A percentile compares a stretch with the other conserved stretches of the same genome.
phyloP scores from a whole-genome alignment of 768 basidiomycete genomes.

The Trametes sanguinea region DNA sequence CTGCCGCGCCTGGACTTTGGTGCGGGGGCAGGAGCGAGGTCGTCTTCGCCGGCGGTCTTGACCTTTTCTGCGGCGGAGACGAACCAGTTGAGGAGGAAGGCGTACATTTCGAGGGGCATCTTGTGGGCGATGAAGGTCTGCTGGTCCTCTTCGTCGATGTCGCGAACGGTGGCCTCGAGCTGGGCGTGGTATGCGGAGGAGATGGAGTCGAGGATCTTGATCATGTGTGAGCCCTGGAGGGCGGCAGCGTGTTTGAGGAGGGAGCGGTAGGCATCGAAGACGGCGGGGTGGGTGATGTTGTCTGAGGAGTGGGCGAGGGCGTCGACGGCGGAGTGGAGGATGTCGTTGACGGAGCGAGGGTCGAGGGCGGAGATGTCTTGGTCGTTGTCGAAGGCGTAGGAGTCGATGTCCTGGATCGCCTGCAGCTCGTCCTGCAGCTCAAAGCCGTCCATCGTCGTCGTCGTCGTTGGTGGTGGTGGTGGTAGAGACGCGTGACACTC shows the following conservation, averaged over 20 bases:
- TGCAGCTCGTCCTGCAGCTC: constrained; percentile 81
- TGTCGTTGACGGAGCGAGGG: constrained; percentile 39
- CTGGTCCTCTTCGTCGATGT: constrained; percentile 70
- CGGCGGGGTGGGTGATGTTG: constrained; percentile 61
- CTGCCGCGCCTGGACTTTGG: constrained; percentile 57
- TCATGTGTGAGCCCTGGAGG: constrained; percentile 68
- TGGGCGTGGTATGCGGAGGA: constrained; percentile 73
- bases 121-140: constrained; percentile 65
- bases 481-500: constrained; percentile 2
- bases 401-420: constrained; percentile 56
- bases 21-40: constrained; percentile 43
- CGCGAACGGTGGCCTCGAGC: constrained; percentile 69
- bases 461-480: background rate
- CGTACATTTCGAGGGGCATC: constrained; percentile 83
- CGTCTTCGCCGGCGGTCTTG: constrained; percentile 52
- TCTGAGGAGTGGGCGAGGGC: constrained; percentile 77
- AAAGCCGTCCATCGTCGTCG: constrained; percentile 43
- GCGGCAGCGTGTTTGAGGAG: constrained; percentile 74
- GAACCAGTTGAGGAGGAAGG: constrained; percentile 92
- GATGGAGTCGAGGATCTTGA: constrained; percentile 86
- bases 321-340: constrained; percentile 78
- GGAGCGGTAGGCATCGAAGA: constrained; percentile 82
- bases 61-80: constrained; percentile 79
- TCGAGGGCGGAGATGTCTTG: constrained; percentile 62
- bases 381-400: constrained; percentile 70